Evolutionary conservation across 768 basidiomycete genomes (phyloP).

Genomic region (Tricholoma saponaceum): DNA sequence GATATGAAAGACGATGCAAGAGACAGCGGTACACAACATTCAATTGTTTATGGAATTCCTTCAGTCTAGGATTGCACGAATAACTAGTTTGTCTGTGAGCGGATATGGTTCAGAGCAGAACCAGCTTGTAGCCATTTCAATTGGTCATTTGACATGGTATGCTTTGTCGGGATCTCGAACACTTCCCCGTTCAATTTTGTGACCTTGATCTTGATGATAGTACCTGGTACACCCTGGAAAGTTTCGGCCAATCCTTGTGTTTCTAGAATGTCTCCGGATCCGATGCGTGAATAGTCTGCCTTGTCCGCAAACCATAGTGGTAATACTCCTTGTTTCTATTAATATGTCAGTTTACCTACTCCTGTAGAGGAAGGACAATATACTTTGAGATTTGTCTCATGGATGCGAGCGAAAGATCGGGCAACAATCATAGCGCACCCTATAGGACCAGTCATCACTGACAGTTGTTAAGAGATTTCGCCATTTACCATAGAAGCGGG

Average conservation of each 20-base stretch:
- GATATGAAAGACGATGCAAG: constrained; percentile 10
- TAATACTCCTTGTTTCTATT: constrained; percentile 93
- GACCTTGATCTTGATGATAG: constrained; percentile 57
- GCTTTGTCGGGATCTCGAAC: constrained; percentile 70
- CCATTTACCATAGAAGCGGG: constrained; percentile 81
- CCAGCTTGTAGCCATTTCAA: constrained; percentile 87
- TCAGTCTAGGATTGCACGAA: not conserved
- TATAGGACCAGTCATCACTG: constrained; percentile 19
- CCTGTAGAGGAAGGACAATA: constrained; percentile 8
- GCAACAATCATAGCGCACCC: constrained; percentile 88
- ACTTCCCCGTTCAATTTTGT: constrained; percentile 58
- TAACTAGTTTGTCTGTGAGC: constrained; percentile 41
- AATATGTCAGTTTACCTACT: constrained; percentile 7
- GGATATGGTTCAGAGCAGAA: constrained; percentile 87
- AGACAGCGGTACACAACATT: not conserved
- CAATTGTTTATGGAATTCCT: not conserved
- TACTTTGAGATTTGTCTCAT: constrained; percentile 96
- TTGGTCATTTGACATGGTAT: constrained; percentile 90
- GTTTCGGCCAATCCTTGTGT: constrained; percentile 80
- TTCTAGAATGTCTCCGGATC: constrained; percentile 75
- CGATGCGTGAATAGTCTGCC: constrained; percentile 79
- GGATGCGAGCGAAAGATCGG: constrained; percentile 94
- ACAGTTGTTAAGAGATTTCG: not conserved
- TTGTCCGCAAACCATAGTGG: constrained; percentile 94
- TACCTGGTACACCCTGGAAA: constrained; percentile 42